These are phyloP conservation scores for Gossypium aridum DNA, from an alignment of 441 rosid species.

Conservation along the genomic window DNA sequence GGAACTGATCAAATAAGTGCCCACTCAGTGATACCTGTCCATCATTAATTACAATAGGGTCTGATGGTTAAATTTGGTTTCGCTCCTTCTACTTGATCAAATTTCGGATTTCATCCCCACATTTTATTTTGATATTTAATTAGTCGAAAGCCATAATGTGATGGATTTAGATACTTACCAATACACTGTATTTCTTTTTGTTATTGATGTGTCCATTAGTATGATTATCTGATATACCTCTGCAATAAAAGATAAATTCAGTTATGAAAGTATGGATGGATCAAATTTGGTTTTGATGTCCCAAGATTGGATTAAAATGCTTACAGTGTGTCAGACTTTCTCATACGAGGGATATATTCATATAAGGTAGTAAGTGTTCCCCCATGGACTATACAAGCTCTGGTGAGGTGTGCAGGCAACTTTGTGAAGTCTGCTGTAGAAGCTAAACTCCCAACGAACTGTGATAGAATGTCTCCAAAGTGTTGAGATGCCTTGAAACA, in stretches of 20 bases:
- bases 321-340: slow-evolving; percentile 76
- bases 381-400: slow-evolving; percentile 81
- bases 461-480: slow-evolving; percentile 85
- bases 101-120: too few species aligned
- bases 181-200: slow-evolving; percentile 58
- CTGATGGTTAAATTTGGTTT: too few species aligned
- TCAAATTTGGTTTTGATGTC: background rate
- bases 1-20: slow-evolving; percentile 82
- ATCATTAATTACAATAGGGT: slow-evolving; percentile 15
- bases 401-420: slow-evolving; percentile 65
- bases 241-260: slow-evolving; percentile 21
- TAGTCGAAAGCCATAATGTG: too few species aligned
- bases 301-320: slow-evolving; percentile 23
- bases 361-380: slow-evolving; percentile 67
- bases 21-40: slow-evolving; percentile 88
- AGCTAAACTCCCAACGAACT: slow-evolving; percentile 67
- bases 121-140: too few species aligned
- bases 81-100: too few species aligned
- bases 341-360: slow-evolving; percentile 88
- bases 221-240: slow-evolving; percentile 38
- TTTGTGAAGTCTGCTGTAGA: slow-evolving; percentile 40
- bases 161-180: slow-evolving; percentile 40
- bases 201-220: slow-evolving; percentile 29
- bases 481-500: slow-evolving; percentile 75
- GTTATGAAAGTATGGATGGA: background rate